A percentile compares a stretch with the other conserved stretches of the same genome.
Evolutionary conservation across 2,329 filamentous ascomycete genomes (phyloP).

Genomic region (Amylocarpus encephaloides): DNA sequence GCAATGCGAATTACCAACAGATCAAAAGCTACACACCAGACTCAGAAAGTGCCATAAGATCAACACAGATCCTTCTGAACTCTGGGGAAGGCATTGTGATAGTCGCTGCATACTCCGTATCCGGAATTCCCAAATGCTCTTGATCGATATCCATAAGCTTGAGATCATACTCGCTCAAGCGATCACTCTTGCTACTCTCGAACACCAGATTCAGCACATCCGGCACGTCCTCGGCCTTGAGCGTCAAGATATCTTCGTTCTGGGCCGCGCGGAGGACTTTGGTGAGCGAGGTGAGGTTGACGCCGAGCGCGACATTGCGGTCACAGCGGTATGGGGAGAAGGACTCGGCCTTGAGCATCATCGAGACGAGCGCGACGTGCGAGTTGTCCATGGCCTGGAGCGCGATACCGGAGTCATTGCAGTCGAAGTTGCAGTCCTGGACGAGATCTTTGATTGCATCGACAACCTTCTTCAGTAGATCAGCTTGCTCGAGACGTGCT

Average conservation of each 20-base stretch:
- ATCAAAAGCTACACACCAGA: constrained; percentile 60
- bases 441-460: constrained; percentile 99
- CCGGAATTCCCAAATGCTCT: constrained; percentile 96
- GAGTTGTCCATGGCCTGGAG: constrained; percentile 99
- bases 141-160: constrained; percentile 99
- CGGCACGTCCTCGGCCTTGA: constrained; percentile 96
- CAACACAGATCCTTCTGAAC: constrained; percentile 91
- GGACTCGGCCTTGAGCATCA: constrained; percentile 93
- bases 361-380: constrained; percentile 96
- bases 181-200: constrained; percentile 81
- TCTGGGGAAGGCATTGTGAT: constrained; percentile 83
- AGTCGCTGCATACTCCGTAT: constrained; percentile 95
- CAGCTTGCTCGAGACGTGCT: constrained; percentile 92
- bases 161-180: constrained; percentile 97
- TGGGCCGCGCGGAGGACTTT: constrained; percentile 94
- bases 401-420: constrained; percentile 98
- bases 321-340: constrained; percentile 97
- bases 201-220: constrained; percentile 95
- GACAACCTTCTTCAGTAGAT: constrained; percentile 94
- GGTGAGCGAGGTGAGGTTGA: constrained; percentile 93
- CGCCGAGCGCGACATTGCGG: constrained; percentile 95
- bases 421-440: constrained; percentile 99
- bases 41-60: constrained; percentile 87
- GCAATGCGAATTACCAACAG: not conserved
- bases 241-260: constrained; percentile 87